Evolutionary conservation across 441 rosid species (phyloP).

Genomic region (Biscutella laevigata): DNA sequence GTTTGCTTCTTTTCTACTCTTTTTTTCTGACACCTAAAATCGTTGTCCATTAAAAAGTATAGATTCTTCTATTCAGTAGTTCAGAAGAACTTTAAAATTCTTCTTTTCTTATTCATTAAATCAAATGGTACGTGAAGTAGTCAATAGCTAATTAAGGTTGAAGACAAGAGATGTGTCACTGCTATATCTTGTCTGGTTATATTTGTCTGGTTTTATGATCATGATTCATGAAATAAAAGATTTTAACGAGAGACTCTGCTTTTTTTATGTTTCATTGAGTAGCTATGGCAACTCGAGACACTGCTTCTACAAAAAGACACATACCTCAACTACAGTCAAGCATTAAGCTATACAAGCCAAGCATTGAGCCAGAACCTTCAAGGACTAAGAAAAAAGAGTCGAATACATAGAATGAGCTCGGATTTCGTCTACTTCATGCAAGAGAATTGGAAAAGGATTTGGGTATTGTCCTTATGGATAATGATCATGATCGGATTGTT

Average conservation of each 20-base stretch:
- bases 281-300: constrained; percentile 51
- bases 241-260: background rate
- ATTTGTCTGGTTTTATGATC: background rate
- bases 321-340: constrained; percentile 38
- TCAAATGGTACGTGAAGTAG: constrained; percentile 18
- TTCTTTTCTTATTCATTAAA: constrained; percentile 2
- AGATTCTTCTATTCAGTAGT: constrained; percentile 7
- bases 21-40: constrained; percentile 12
- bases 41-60: background rate
- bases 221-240: background rate
- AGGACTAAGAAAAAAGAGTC: constrained; percentile 31
- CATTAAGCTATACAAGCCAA: constrained; percentile 61
- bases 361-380: constrained; percentile 39
- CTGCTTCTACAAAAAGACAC: constrained; percentile 43
- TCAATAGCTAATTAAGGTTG: background rate
- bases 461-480: constrained; percentile 25
- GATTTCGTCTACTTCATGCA: constrained; percentile 25
- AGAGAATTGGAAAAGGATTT: constrained; percentile 30
- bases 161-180: background rate
- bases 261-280: background rate
- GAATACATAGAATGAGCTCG: constrained; percentile 23
- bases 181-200: background rate
- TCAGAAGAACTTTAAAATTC: constrained; percentile 1
- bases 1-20: constrained; percentile 3
- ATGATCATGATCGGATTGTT: constrained; percentile 30